A percentile compares a stretch with the other conserved stretches of the same genome.
Evolutionary conservation across 176 grass and related monocot genomes (phyloP).

Genomic region (Alopecurus myosuroides): DNA sequence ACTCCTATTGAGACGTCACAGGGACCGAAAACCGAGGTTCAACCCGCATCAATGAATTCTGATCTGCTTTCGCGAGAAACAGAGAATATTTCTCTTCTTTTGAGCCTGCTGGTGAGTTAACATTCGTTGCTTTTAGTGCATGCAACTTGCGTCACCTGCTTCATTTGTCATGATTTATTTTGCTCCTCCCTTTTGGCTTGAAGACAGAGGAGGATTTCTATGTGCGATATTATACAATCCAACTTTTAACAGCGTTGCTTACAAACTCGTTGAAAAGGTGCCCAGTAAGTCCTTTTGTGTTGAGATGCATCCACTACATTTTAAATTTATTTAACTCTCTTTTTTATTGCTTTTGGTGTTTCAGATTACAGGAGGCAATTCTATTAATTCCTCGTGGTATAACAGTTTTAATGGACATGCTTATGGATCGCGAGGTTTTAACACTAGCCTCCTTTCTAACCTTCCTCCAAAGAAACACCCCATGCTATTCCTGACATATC

Average conservation of each 20-base stretch:
- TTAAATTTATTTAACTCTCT: conserved; percentile 22
- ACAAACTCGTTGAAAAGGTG: conserved; percentile 95
- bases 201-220: conserved; percentile 99
- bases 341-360: conserved; percentile 27
- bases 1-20: conserved; percentile 70
- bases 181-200: conserved; percentile 23
- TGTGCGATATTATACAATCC: conserved; percentile 96
- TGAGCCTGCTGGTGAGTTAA: conserved; percentile 78
- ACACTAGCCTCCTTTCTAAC: background rate
- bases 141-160: background rate
- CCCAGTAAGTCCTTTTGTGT: conserved; percentile 40
- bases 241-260: conserved; percentile 94
- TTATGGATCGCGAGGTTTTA: conserved; percentile 96
- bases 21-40: conserved; percentile 73
- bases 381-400: conserved; percentile 97
- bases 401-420: conserved; percentile 98
- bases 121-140: conserved; percentile 5
- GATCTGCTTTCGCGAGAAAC: conserved; percentile 92
- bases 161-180: background rate
- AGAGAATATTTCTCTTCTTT: conserved; percentile 87
- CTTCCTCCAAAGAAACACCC: conserved; percentile 3
- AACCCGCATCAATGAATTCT: conserved; percentile 83
- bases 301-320: background rate
- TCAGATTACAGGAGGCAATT: conserved; percentile 94
- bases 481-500: conserved; percentile 5